Conservation (phyloP, 495 filamentous ascomycete genomes). For the Aspergillus ostianus region DNA sequence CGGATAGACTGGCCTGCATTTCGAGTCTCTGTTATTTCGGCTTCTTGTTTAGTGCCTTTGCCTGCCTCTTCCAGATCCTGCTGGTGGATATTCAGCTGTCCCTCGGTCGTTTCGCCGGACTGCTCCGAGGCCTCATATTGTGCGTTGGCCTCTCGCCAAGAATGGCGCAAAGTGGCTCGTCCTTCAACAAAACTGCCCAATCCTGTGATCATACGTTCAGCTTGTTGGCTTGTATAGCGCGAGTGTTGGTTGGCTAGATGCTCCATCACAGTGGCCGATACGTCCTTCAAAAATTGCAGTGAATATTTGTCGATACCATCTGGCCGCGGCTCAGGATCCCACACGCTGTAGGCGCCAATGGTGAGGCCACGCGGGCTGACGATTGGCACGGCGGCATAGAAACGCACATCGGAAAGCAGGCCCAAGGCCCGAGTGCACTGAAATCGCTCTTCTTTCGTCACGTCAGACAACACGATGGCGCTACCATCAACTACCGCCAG, state of each 20-base stretch:
- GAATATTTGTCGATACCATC: conserved; percentile 17
- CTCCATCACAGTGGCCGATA: conserved; percentile 29
- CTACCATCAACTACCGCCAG: conserved; percentile 20
- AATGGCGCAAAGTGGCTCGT: conserved; percentile 23
- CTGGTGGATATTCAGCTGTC: conserved; percentile 23
- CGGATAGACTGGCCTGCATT: conserved; percentile 2
- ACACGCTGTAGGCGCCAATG: conserved; percentile 61
- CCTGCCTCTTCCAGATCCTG: conserved; percentile 19
- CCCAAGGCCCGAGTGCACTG: conserved; percentile 24
- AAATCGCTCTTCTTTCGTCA: conserved; percentile 25
- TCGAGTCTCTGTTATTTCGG: background rate
- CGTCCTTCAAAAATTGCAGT: conserved; percentile 32
- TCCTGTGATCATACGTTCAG: conserved; percentile 30
- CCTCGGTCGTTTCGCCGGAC: conserved; percentile 18
- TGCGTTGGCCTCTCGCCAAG: conserved; percentile 21
- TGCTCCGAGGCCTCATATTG: conserved; percentile 12
- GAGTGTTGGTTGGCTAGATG: conserved; percentile 19
- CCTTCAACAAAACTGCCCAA: conserved; percentile 35
- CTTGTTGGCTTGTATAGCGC: conserved; percentile 12
- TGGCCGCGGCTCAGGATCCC: conserved; percentile 45
- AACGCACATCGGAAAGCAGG: conserved; percentile 40
- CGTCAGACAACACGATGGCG: conserved; percentile 23
- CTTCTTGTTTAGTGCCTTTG: background rate
- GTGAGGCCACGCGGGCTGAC: conserved; percentile 52
- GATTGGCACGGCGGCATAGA: conserved; percentile 61